These are phyloP conservation scores for Aspergillus steynii DNA, from an alignment of 495 filamentous ascomycete species.

Conservation along the genomic window DNA sequence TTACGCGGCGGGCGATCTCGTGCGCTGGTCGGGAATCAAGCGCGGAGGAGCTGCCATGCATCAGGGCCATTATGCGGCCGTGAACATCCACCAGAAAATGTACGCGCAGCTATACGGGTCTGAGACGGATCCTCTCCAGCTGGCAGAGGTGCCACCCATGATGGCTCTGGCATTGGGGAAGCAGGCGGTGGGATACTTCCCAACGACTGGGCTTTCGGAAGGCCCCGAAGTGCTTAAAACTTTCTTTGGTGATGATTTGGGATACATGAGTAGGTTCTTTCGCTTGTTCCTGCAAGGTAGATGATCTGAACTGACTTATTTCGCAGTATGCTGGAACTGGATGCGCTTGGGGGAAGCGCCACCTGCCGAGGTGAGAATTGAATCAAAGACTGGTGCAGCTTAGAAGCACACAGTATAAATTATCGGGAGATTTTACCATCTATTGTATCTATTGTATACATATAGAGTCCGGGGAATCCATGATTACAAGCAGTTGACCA, in stretches of 20 bases:
- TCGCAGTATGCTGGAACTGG: too few relatives aligned
- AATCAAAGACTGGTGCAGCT: too few relatives aligned
- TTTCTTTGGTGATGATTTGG: slow-evolving; percentile 5
- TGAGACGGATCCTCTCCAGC: not conserved
- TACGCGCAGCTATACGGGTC: not conserved
- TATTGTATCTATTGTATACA: too few relatives aligned
- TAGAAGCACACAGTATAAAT: too few relatives aligned
- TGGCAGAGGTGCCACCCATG: slow-evolving; percentile 4
- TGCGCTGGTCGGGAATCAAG: slow-evolving; percentile 1
- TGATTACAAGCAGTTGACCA: too few relatives aligned
- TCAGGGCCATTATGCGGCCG: slow-evolving; percentile 1
- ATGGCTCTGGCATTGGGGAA: slow-evolving; percentile 4
- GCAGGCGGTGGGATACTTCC: slow-evolving; percentile 4
- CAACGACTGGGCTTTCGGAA: not conserved
- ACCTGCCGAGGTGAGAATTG: too few relatives aligned
- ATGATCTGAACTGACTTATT: too few relatives aligned
- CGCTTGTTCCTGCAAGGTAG: not conserved
- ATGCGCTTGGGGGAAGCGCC: too few relatives aligned
- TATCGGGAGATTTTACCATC: too few relatives aligned
- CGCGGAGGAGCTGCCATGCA: slow-evolving; percentile 3
- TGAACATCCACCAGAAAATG: slow-evolving; percentile 4
- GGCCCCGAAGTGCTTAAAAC: not conserved
- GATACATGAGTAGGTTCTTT: not conserved
- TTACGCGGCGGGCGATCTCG: not conserved
- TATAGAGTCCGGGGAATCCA: too few relatives aligned